Conservation (phyloP, 2,329 filamentous ascomycete species). For the Trichoderma pleuroti region DNA sequence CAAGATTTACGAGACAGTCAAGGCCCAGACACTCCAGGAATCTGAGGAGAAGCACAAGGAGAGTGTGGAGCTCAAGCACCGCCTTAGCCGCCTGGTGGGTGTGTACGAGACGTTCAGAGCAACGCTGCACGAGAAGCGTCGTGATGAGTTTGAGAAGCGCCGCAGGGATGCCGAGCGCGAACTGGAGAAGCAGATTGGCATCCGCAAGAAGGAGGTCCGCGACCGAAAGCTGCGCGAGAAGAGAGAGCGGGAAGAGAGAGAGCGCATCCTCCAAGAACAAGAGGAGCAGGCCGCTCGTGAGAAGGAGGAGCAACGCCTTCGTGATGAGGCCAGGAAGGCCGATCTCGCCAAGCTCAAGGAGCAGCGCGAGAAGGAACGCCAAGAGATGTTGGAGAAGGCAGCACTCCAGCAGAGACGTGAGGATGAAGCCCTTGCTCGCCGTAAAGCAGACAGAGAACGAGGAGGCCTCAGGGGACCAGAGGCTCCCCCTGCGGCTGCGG, state of each 20-base stretch:
- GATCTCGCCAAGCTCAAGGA: slow-evolving; percentile 65
- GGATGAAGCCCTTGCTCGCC: slow-evolving; percentile 79
- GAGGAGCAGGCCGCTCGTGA: slow-evolving; percentile 78
- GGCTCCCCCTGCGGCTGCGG: slow-evolving; percentile 19
- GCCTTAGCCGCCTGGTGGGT: slow-evolving; percentile 79
- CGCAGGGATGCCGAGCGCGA: slow-evolving; percentile 89
- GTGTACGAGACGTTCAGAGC: slow-evolving; percentile 80
- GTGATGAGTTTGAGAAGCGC: slow-evolving; percentile 93
- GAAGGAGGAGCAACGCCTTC: slow-evolving; percentile 77
- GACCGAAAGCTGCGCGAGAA: slow-evolving; percentile 81
- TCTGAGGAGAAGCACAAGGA: slow-evolving; percentile 86
- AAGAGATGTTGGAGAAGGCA: slow-evolving; percentile 64
- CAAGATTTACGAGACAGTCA: slow-evolving; percentile 75
- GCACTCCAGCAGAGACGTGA: slow-evolving; percentile 76
- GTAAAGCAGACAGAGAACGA: slow-evolving; percentile 62
- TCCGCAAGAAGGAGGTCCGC: slow-evolving; percentile 82
- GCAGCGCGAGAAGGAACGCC: slow-evolving; percentile 61
- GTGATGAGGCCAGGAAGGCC: slow-evolving; percentile 75
- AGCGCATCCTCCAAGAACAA: slow-evolving; percentile 73
- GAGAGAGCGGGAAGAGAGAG: slow-evolving; percentile 78
- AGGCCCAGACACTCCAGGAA: slow-evolving; percentile 73
- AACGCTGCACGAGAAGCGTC: slow-evolving; percentile 78
- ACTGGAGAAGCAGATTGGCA: slow-evolving; percentile 84
- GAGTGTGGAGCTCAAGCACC: slow-evolving; percentile 89
- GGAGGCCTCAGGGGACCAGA: slow-evolving; percentile 28